phyloP scores from a whole-genome alignment of 805 yeast genomes.

The Candida nanaspora region DNA sequence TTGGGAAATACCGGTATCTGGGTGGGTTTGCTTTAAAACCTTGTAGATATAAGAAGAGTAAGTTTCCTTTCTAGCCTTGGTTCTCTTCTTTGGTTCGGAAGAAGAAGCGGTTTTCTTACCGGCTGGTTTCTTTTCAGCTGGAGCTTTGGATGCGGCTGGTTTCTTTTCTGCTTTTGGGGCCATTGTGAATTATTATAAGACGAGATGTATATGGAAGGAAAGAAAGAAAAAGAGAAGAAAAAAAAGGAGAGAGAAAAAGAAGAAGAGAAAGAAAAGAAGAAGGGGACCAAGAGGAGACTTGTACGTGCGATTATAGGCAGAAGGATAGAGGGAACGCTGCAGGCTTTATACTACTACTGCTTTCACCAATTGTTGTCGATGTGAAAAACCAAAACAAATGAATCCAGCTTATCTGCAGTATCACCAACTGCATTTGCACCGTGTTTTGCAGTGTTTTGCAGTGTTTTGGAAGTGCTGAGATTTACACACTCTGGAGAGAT shows the following conservation, averaged over 20 bases:
- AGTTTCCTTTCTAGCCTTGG: conserved; percentile 95
- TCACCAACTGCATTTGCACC: too few relatives aligned
- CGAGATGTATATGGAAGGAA: background rate
- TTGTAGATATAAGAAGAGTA: conserved; percentile 98
- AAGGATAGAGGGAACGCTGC: background rate
- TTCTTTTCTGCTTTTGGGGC: conserved; percentile 58
- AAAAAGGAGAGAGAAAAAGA: background rate
- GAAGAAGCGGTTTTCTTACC: conserved; percentile 85
- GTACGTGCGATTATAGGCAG: too few relatives aligned
- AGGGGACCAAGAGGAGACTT: too few relatives aligned
- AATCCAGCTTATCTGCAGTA: too few relatives aligned
- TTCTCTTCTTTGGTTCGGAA: conserved; percentile 80
- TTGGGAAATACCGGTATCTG: conserved; percentile 99
- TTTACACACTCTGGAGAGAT: too few relatives aligned
- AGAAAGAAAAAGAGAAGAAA: background rate
- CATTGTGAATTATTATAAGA: conserved; percentile 28
- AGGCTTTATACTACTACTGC: too few relatives aligned
- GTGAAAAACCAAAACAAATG: too few relatives aligned
- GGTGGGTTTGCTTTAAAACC: conserved; percentile 97
- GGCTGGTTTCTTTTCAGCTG: conserved; percentile 92
- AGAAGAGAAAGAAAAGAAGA: background rate
- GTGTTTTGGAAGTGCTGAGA: too few relatives aligned
- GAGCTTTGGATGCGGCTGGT: conserved; percentile 85
- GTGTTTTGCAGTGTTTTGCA: too few relatives aligned
- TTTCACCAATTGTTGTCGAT: too few relatives aligned